Conservation (phyloP, 441 rosid species). For the Metrosideros polymorpha region DNA sequence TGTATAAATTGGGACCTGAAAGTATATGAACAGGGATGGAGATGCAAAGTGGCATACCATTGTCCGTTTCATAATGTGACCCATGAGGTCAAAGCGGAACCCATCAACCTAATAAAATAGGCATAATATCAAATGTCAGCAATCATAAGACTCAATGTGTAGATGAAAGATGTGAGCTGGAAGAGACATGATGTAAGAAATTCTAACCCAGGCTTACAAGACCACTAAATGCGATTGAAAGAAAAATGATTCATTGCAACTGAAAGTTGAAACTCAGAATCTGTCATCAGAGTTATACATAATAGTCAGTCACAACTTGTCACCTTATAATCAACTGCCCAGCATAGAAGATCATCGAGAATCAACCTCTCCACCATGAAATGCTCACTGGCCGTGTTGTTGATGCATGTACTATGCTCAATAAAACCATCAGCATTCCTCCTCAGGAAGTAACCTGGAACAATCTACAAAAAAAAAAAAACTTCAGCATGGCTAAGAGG, state of each 20-base stretch:
- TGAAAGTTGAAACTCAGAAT: background rate
- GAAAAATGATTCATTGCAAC: background rate
- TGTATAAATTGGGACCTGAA: background rate
- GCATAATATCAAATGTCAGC: slow-evolving; percentile 9
- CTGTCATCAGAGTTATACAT: background rate
- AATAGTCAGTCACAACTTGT: background rate
- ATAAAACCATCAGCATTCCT: slow-evolving; percentile 73
- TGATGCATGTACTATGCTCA: slow-evolving; percentile 85
- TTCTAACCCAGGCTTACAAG: background rate
- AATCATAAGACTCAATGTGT: slow-evolving; percentile 1
- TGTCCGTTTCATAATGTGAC: slow-evolving; percentile 86
- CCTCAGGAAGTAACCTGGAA: slow-evolving; percentile 97
- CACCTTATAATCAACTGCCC: slow-evolving; percentile 94
- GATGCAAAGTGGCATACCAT: slow-evolving; percentile 44
- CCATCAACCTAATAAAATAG: slow-evolving; percentile 77
- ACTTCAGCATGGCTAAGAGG: background rate
- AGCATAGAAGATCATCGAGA: slow-evolving; percentile 73
- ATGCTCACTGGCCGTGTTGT: slow-evolving; percentile 98
- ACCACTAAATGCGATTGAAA: background rate
- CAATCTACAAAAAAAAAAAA: slow-evolving; percentile 37
- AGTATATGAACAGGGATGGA: background rate
- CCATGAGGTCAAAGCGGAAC: slow-evolving; percentile 96
- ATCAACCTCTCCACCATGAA: slow-evolving; percentile 91
- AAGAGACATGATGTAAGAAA: background rate
- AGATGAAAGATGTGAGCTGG: background rate